phyloP scores from a whole-genome alignment of 805 yeast species.

The Cyberlindnera maclurae region DNA sequence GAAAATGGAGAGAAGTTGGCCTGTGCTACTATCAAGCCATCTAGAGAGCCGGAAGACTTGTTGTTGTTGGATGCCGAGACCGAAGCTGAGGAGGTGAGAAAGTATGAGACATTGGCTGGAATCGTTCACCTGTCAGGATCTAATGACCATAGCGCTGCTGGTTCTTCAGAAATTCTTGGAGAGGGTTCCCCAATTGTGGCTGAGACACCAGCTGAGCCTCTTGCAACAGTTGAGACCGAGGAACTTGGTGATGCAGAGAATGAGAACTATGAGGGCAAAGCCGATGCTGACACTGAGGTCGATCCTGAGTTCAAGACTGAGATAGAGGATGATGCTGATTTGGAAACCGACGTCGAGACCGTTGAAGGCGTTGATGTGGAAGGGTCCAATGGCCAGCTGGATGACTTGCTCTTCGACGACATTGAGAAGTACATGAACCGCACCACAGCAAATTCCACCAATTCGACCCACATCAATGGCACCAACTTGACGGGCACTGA shows the following conservation, averaged over 20 bases:
- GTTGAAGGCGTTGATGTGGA: constrained; percentile 6
- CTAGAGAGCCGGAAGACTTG: constrained; percentile 24
- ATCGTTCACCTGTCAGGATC: constrained; percentile 3
- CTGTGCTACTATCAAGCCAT: constrained; percentile 46
- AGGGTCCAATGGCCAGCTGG: constrained; percentile 2
- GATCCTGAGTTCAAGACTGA: too few species aligned
- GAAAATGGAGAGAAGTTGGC: constrained; percentile 47
- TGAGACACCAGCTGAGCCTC: too few species aligned
- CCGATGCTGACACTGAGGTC: constrained; percentile 4
- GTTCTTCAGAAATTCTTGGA: background rate
- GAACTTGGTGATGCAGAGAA: constrained; percentile 5
- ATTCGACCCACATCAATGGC: constrained; percentile 1
- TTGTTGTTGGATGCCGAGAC: constrained; percentile 21
- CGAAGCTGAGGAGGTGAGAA: constrained; percentile 21
- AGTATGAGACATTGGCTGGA: constrained; percentile 22
- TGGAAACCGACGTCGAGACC: background rate
- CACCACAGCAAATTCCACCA: background rate
- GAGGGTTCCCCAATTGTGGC: background rate
- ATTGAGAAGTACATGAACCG: constrained; percentile 1
- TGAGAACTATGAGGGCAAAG: constrained; percentile 6
- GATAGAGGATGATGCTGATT: too few species aligned
- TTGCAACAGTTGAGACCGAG: constrained; percentile 2
- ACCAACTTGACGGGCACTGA: constrained; percentile 3
- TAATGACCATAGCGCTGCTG: background rate
- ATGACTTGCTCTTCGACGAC: constrained; percentile 12